Evolutionary conservation across 306 rosid genomes (phyloP), one percentile per base, ranked within the genome.

Genomic region (Nissolia schottii): DNA sequence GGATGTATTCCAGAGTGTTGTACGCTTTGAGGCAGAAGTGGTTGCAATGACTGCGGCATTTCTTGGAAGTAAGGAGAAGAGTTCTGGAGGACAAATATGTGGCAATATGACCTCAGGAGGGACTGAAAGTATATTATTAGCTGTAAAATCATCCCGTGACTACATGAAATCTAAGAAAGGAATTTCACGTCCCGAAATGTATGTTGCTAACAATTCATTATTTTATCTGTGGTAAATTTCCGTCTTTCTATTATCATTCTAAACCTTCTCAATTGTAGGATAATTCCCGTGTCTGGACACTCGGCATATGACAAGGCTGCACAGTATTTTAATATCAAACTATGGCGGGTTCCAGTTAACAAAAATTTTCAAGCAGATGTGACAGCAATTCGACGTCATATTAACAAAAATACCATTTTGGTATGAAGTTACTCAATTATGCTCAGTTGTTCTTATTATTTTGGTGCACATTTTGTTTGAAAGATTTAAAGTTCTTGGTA

Each of bases 81-180:
- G 81, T 67, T 89, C 92, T n/a, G 96, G 94, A 75, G 94, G 96
- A 61, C 81, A 93, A 83, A 80, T 91, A 67, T 93, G 98, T 67
- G 98, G 98, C 71, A 93, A 93, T 81, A 93, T 93, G 98, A 93
- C 98, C 31, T 93, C 98, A 2, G 98, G 98, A 54, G 98, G 97
- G 84, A 93, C 98, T 46, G 98, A 93, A 84, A 93, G 98, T 76
- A 93, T 93, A 85, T 69, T 93, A 63, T 75, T 93, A 71, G 97
- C 98, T 19, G 87, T 93, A 77, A 93, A 93, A 76, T 83, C 97
- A 59, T 87, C 98, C 15, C 98, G 98, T 46, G 98, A 93, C 83
- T 91, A 85, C 70, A 93, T 91, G 98, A 90, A 89, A 81, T 67
- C 81, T 62, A 91, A 76, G 84, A 93, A 85, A 72, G 89, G 94